Base-by-base conservation (phyloP, 176 grass and related monocot genomes). In the Neostapfia colusana region DNA sequence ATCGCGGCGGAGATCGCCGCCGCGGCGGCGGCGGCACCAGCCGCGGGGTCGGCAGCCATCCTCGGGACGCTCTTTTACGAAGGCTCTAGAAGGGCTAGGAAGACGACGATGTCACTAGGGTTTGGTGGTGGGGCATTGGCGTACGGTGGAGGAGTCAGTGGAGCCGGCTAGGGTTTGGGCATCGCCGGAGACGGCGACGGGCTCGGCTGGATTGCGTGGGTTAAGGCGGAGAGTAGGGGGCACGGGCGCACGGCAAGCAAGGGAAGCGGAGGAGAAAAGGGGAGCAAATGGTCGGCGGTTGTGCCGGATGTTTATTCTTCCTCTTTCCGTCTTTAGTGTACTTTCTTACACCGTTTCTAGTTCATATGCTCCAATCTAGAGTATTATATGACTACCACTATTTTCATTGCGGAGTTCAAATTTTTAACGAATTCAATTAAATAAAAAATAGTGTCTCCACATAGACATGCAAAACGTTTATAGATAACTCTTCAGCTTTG, bases 1-100 rank as follows among this genome's bases (percentile, higher is more conserved):
- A 98, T 78, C 39, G 73, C 89, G 14, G 95, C 89, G 82, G 87
- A 76, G 82, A 98, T 98, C 57, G 95, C 91, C 21, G 86, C 86
- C 26, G 70, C 89, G 25, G 90, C 65, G 36, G 91, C 87, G 6
- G 75, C 68, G 13, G 81, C 69, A 28, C 86, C 89, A 4, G 75
- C 69, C 10, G 81, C 70, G 63, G 84, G 70, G 59, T 80, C 79
- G 73, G 76, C 89, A 35, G 86, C 91, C 95, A 98, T 98, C 61
- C 72, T 58, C 46, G 24, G 18, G 14, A 25, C 49, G 17, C 16
- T 53, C 43, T 79, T 62, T 67, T 5, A 6, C 28, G 44, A 35
- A 51, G 37, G 43, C n/a, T 81, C 20, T 17, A 41, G 77, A 57
- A 48, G 42, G 28, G 10, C 66, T 67, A 70, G 27, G 56, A 63